Evolutionary conservation across 345 rosid species (phyloP), one percentile per base, ranked within the genome.

Genomic region (Jatropha curcas): DNA sequence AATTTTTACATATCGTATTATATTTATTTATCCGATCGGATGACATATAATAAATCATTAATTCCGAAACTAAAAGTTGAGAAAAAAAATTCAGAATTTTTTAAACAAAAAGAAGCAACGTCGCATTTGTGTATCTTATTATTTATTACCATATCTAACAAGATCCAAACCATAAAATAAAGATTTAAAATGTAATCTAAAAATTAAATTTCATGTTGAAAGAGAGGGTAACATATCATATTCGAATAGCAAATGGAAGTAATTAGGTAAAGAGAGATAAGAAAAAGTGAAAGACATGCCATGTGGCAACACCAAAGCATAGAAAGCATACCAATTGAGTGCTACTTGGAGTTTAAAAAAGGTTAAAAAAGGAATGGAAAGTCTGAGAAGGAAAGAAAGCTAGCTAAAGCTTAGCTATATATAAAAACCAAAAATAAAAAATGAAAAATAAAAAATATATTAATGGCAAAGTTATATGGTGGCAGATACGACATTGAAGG

Each of bases 401-500:
- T 55, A 63, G 19, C 28, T 12, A 6, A 25, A 50, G 16, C 8
- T n/a, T 28, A 28, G 19, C 35, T 7, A 46, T 20, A 34, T 34
- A n/a, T 19, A 19, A 28, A 58, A 58, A 58, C 28, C 0, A 57
- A 57, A 4, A 14, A 46, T 60, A 73, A 43, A 27, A 46, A 27
- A 43, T 58, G 65, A n/a, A 64, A 61, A 60, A 50, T 53, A 7
- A 74, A 25, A 48, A 37, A 27, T 7, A 71, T 71, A 89, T 80
- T 86, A 85, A 89, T 84, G 81, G 80, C 73, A 66, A 76, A 84
- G 83, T 62, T 59, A 71, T 60, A 67, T 65, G 86, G 85, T 77
- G 94, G 90, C 93, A 94, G 98, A 84, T 90, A 74, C 65, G 58
- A 87, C 89, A 94, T 89, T 90, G 89, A 92, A 90, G 87, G 77